Base-by-base conservation (phyloP, 164 flowering plant genomes). In the Sextonia rubra region DNA sequence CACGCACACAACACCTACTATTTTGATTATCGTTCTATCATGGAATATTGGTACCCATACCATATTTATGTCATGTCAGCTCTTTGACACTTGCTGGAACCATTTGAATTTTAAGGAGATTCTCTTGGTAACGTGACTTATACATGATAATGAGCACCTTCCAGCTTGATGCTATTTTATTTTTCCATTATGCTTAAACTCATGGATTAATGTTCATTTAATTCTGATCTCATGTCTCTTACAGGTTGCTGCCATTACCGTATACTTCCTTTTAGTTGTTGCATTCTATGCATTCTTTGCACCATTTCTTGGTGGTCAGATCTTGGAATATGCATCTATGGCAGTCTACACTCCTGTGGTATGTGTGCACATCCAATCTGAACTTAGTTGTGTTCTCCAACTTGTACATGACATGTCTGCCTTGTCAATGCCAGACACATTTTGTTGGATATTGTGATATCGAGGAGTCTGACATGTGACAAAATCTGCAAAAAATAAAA, bases 221-320 rank as follows among this genome's bases (percentile, higher is more conserved):
- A 64, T 27, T 64, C 6, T 27, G 12, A 11, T 27, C 67, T 30
- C 14, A 64, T 64, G 23, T 17, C n/a, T 5, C 20, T 74, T 56
- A 66, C 66, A 94, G 99, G 97, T 96, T 78, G 90, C 90, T 73
- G 99, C 99, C 27, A 92, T 96, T 60, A 90, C 99, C 24, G 98
- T 96, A 27, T 96, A 82, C 83, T 96, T 87, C 91, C 82, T 93
- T 78, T 71, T 93, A 76, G 92, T 86, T 67, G 85, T 96, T 77
- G 99, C 97, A 60, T 96, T 91, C 81, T 96, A 96, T 86, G 92
- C 93, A 61, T 96, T 96, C 82, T 90, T 96, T 81, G 94, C 97
- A 20, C 99, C 99, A 71, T 93, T 96, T 76, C 87, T 96, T 76
- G 97, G 99, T 71, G 92, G 94, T 58, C 87, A 58, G 44, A 75